Evolutionary conservation across 2,329 filamentous ascomycete species (phyloP).

Genomic region (Elsinoe fawcettii): DNA sequence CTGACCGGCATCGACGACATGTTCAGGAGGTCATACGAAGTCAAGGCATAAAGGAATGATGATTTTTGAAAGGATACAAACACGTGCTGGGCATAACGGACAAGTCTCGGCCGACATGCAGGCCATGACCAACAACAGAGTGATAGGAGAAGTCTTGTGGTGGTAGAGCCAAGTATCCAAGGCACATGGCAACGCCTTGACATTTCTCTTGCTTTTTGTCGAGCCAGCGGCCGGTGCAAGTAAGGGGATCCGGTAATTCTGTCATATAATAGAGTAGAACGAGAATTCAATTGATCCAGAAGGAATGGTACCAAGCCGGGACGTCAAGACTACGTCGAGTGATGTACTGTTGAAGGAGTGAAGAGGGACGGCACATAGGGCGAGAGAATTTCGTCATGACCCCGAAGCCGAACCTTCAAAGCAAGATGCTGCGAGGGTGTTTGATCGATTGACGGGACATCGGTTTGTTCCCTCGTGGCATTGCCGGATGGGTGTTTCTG

Average conservation of each 20-base stretch:
- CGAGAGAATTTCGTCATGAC: constrained; percentile 3
- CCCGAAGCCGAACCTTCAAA: background rate
- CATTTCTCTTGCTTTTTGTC: background rate
- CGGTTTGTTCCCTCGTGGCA: background rate
- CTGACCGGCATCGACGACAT: constrained; percentile 44
- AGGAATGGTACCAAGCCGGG: background rate
- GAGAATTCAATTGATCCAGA: background rate
- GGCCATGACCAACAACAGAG: constrained; percentile 1
- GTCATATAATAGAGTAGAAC: background rate
- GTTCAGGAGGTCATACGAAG: constrained; percentile 44
- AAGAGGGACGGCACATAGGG: background rate
- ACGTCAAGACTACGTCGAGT: background rate
- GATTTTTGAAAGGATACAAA: background rate
- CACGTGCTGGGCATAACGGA: constrained; percentile 9
- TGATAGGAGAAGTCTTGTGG: constrained; percentile 6
- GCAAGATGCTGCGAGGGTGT: background rate
- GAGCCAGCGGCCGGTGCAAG: background rate
- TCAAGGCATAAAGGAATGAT: constrained; percentile 37
- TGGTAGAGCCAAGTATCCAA: constrained; percentile 11
- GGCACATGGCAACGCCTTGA: constrained; percentile 6
- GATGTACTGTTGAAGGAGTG: background rate
- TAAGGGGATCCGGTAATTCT: background rate
- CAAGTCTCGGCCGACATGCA: constrained; percentile 7
- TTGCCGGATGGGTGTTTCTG: no score
- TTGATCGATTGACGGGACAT: constrained; percentile 1